Evolutionary conservation across 108 stramenopile species (phyloP), one percentile per base, ranked within the genome.

Genomic region (Craspedostauros australis): DNA sequence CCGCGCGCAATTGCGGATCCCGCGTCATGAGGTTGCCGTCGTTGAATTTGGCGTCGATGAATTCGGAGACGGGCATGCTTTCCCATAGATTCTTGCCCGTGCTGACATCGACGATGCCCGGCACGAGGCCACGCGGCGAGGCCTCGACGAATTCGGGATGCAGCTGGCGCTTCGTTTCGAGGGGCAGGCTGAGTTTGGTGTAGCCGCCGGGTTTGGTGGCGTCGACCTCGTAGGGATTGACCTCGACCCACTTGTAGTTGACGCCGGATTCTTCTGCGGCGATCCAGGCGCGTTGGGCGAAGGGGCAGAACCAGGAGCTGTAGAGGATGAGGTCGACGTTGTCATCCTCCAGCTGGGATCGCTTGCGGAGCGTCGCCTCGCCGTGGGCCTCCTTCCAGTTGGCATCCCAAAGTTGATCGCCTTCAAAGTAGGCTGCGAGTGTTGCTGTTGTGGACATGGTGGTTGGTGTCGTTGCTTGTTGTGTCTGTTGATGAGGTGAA

Each of bases 221-320:
- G 30, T 57, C 55, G 29, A 53, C 51, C 5, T 65, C 22, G 30
- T 65, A 51, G 2, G 51, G 51, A 33, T 65, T 28, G 11, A 56
- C 36, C 31, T 48, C 51, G 4, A 22, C 8, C 23, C 19, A 50
- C n/a, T 48, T 24, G 22, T 53, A 56, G 46, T 47, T 28, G 16
- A 57, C 46, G n/a, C 46, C 60, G 24, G 29, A 47, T 63, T 70
- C 68, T 30, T 57, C 45, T 4, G 47, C 25, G 22, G 68, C 68
- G 38, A 70, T 70, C 70, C 70, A 72, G 14, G 64, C 70, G 4
- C 70, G 63, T 52, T 72, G 70, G 5, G 70, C 70, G 53, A 57
- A 72, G 9, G 70, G 70, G 34, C 70, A 72, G 44, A 65, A 65
- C 64, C 64, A 65, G 5, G 23, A 6, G 33, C 43, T 46, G 33